A percentile compares a stretch with the other conserved stretches of the same genome.
Conservation (phyloP, 768 basidiomycete genomes). For the Kwoniella dendrophila region DNA sequence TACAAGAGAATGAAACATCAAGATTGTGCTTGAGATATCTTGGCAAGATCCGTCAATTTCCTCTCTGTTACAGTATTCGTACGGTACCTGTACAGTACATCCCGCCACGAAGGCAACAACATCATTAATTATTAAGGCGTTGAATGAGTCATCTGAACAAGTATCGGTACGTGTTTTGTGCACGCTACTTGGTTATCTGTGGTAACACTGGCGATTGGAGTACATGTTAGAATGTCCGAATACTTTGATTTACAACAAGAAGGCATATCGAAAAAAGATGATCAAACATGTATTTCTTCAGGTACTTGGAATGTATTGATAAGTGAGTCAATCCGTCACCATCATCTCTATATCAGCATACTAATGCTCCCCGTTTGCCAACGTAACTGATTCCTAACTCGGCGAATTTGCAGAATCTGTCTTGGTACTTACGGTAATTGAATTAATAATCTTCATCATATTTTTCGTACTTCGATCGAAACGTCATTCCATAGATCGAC, state of each 20-base stretch:
- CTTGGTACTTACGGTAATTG: not conserved
- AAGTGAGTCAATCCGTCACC: constrained; percentile 9
- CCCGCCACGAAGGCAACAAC: too few species aligned
- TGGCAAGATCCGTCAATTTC: too few species aligned
- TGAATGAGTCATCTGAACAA: too few species aligned
- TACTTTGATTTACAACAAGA: not conserved
- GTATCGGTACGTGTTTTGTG: too few species aligned
- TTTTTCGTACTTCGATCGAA: not conserved
- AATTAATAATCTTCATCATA: not conserved
- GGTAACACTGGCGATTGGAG: too few species aligned
- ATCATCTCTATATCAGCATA: too few species aligned
- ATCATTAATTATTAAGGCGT: too few species aligned
- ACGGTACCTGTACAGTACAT: too few species aligned
- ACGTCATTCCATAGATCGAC: constrained; percentile 2
- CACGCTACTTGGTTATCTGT: too few species aligned
- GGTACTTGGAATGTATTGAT: constrained; percentile 6
- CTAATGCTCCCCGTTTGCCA: not conserved
- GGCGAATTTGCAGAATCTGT: not conserved
- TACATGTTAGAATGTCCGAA: constrained; percentile 1
- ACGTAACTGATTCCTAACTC: not conserved
- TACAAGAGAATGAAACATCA: too few species aligned
- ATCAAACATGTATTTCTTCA: not conserved
- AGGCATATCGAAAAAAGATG: not conserved
- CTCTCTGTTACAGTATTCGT: too few species aligned
- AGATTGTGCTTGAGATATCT: too few species aligned